Evolutionary conservation across 2,329 filamentous ascomycete species (phyloP).

Genomic region (Penicillium sp.): DNA sequence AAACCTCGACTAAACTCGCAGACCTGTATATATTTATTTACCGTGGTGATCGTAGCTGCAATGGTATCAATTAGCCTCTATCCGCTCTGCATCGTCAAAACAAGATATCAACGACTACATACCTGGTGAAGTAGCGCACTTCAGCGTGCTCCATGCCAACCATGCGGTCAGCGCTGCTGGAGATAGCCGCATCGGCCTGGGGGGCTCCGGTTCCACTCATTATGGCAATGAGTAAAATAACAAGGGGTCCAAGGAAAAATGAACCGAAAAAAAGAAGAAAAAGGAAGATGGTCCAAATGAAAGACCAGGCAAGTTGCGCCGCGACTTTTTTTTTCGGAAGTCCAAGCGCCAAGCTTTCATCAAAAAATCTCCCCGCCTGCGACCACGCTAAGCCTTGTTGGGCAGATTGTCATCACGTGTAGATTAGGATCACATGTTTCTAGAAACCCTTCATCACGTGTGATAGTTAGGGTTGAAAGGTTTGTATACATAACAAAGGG

Average conservation of each 20-base stretch:
- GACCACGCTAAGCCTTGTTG: constrained; percentile 17
- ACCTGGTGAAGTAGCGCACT: constrained; percentile 99
- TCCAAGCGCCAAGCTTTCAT: constrained; percentile 30
- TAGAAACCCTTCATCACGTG: constrained; percentile 14
- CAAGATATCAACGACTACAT: constrained; percentile 23
- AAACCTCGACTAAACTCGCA: constrained; percentile 10
- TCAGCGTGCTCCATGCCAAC: constrained; percentile 82
- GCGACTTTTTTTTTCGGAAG: constrained; percentile 32
- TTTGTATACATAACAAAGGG: background rate
- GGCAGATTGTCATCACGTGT: background rate
- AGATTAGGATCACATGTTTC: constrained; percentile 24
- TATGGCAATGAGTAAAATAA: constrained; percentile 14
- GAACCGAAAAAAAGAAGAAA: constrained; percentile 9
- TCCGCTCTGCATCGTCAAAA: constrained; percentile 8
- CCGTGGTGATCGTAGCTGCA: constrained; percentile 96
- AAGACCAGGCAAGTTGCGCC: constrained; percentile 14
- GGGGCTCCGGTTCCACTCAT: constrained; percentile 32
- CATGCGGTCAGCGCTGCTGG: constrained; percentile 50
- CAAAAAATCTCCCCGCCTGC: constrained; percentile 22
- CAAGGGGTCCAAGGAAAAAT: background rate
- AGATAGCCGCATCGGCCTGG: constrained; percentile 28
- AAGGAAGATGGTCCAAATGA: constrained; percentile 2
- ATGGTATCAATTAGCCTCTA: background rate
- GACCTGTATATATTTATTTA: constrained; percentile 49
- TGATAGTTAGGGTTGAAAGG: constrained; percentile 25